phyloP scores from a whole-genome alignment of 352 stramenopile genomes.

The Globisporangium abappressorium region DNA sequence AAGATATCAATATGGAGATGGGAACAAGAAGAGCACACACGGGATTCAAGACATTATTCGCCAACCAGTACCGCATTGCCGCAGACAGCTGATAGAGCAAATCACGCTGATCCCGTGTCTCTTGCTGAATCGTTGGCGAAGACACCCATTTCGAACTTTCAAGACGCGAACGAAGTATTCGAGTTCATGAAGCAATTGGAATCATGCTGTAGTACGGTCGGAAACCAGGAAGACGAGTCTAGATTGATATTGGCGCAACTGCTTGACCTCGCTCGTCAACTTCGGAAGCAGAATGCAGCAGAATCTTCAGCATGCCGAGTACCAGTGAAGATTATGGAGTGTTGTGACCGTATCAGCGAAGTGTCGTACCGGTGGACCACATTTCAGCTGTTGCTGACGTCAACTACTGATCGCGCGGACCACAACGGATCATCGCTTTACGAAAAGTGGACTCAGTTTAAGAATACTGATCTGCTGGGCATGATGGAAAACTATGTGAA shows the following conservation, averaged over 20 bases:
- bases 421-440: slow-evolving; percentile 8
- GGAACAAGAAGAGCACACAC: background rate
- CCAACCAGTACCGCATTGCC: background rate
- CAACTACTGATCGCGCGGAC: slow-evolving; percentile 4
- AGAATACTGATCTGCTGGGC: slow-evolving; percentile 25
- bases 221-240: slow-evolving; percentile 16
- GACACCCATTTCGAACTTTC: slow-evolving; percentile 7
- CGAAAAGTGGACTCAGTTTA: slow-evolving; percentile 39
- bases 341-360: slow-evolving; percentile 30
- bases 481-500: slow-evolving; percentile 46
- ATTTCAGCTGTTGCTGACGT: slow-evolving; percentile 55
- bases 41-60: background rate
- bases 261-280: slow-evolving; percentile 5
- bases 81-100: background rate
- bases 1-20: slow-evolving; percentile 13
- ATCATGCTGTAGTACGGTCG: slow-evolving; percentile 9
- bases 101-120: slow-evolving; percentile 1
- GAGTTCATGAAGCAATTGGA: slow-evolving; percentile 11
- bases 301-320: background rate
- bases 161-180: background rate
- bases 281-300: slow-evolving; percentile 4
- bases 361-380: slow-evolving; percentile 67
- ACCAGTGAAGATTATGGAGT: slow-evolving; percentile 12
- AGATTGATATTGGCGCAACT: slow-evolving; percentile 12
- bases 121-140: slow-evolving; percentile 9